These are phyloP conservation scores for Aspergillus pseudoglaucus DNA, from an alignment of 2,329 filamentous ascomycete genomes.

Conservation along the genomic window DNA sequence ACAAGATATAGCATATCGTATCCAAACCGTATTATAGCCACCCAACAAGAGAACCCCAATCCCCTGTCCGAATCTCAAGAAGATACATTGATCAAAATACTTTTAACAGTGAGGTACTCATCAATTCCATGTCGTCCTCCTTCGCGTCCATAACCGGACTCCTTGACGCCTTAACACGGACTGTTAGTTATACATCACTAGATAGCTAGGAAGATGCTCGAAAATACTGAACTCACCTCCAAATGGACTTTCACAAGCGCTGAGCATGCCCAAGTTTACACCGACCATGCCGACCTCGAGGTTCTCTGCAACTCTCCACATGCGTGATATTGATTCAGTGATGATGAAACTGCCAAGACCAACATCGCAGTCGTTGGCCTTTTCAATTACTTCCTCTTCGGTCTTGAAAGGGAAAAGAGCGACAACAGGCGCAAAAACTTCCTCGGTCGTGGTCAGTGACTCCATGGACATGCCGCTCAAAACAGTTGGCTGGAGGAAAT, in stretches of 20 bases:
- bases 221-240: slow-evolving; percentile 2
- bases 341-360: slow-evolving; percentile 5
- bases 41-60: no score
- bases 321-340: slow-evolving; percentile 3
- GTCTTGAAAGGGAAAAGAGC: not conserved
- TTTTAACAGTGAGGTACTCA: slow-evolving; percentile 14
- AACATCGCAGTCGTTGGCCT: slow-evolving; percentile 6
- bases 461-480: not conserved
- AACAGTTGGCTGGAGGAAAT: not conserved
- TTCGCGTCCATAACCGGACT: slow-evolving; percentile 45
- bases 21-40: no score
- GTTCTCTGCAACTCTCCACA: slow-evolving; percentile 5
- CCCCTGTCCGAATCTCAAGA: no score
- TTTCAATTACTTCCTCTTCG: not conserved
- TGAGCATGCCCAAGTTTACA: slow-evolving; percentile 21
- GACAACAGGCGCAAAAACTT: not conserved
- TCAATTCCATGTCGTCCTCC: slow-evolving; percentile 44
- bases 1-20: no score
- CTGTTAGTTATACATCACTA: not conserved
- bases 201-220: not conserved
- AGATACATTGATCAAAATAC: slow-evolving; percentile 5
- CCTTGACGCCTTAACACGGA: slow-evolving; percentile 3
- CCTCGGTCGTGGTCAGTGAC: not conserved
- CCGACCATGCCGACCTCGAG: slow-evolving; percentile 15
- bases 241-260: slow-evolving; percentile 18